Conservation (phyloP, 257 asterid species). For the Ophiorrhiza pumila region DNA sequence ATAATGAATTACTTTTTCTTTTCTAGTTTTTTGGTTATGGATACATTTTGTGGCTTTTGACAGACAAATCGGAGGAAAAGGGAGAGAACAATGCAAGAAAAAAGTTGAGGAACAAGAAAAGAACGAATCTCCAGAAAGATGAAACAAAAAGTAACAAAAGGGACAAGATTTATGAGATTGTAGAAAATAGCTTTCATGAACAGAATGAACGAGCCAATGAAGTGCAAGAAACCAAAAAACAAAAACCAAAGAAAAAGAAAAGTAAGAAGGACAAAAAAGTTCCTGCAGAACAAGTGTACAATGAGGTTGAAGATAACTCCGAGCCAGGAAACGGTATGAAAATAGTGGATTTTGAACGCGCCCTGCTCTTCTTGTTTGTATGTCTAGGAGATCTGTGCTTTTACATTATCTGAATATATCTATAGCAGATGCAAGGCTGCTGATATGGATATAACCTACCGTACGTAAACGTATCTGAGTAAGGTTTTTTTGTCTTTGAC, state of each 20-base stretch:
- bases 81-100: constrained; percentile 31
- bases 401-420: neutral
- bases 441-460: neutral
- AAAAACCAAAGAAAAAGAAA: constrained; percentile 39
- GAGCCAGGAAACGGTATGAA: constrained; percentile 36
- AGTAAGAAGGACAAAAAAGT: constrained; percentile 30
- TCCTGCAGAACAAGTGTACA: constrained; percentile 11
- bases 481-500: neutral
- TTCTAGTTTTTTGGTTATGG: neutral
- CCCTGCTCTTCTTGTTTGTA: neutral
- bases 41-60: constrained; percentile 20
- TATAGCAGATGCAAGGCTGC: neutral
- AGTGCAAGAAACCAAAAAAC: constrained; percentile 24
- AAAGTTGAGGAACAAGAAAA: constrained; percentile 37
- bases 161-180: constrained; percentile 11
- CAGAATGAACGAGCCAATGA: constrained; percentile 20
- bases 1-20: constrained; percentile 3
- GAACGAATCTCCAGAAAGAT: constrained; percentile 17
- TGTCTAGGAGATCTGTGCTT: neutral
- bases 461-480: neutral
- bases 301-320: constrained; percentile 19
- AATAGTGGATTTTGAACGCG: neutral
- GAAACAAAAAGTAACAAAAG: constrained; percentile 12
- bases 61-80: constrained; percentile 28
- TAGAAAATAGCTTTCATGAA: constrained; percentile 25